Evolutionary conservation across 2,329 filamentous ascomycete genomes (phyloP), one percentile per base, ranked within the genome.

Genomic region (Cryphonectria nitschkei): DNA sequence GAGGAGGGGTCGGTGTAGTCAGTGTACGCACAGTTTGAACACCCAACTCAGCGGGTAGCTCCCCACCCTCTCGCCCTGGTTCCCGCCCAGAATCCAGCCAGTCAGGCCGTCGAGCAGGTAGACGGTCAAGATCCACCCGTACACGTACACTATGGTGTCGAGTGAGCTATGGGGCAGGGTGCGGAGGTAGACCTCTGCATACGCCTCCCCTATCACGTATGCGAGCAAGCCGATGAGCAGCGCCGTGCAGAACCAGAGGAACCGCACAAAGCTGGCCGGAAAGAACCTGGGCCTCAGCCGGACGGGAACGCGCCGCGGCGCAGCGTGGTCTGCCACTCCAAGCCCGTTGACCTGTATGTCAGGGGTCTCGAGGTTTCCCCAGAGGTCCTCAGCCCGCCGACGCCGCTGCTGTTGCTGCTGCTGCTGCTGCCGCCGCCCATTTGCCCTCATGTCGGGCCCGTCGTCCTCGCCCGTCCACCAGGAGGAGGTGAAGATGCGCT

Each of bases 31-130:
- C 86, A 92, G 83, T 78, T 92, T 92, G 76, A 92, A 92, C 58
- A 91, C 87, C 87, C 89, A 92, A 74, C 88, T 90, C 70, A 92
- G 79, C n/a, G 90, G 90, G 75, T 92, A 92, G 77, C 88, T 91
- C 54, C 89, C 89, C 1, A 92, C 90, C 43, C 89, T 83, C 77
- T 92, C 88, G 64, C 90, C 89, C 74, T 91, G 88, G 67, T 86
- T 87, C 54, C 87, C 89, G 61, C 90, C 89, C 54, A 92, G 79
- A 64, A 92, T 90, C 88, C 88, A 92, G 1, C 88, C 89, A 0
- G 89, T 90, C 70, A 91, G 80, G 2, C 85, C 86, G 76, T 92
- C 90, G 9, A 92, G 81, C 34, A 91, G 79, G 72, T 91, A 87
- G 11, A 92, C 89, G 1, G 89, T 92, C 41, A 86, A 83, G 13